A percentile compares a stretch with the other conserved stretches of the same genome.
Evolutionary conservation across 257 asterid genomes (phyloP).

Genomic region (Anisodus acutangulus): DNA sequence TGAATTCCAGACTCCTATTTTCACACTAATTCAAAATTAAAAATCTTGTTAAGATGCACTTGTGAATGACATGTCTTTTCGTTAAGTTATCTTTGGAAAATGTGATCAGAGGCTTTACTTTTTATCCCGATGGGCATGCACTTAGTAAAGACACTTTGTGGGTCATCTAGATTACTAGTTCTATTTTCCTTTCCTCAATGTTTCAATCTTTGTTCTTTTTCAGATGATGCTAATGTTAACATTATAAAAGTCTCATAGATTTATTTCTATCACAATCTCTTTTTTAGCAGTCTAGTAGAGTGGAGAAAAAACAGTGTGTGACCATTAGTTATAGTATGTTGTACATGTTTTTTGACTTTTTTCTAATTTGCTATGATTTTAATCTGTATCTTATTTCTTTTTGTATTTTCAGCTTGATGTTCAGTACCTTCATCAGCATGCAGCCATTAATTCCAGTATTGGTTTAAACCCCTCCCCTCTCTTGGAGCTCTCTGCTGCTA

Average conservation of each 20-base stretch:
- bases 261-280: neutral
- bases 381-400: constrained; percentile 13
- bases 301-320: neutral
- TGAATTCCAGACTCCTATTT: neutral
- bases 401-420: constrained; percentile 70
- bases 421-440: constrained; percentile 69
- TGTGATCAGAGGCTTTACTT: neutral
- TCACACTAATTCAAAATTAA: neutral
- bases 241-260: neutral
- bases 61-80: neutral
- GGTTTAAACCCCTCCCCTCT: constrained; percentile 81
- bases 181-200: neutral
- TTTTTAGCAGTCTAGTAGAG: neutral
- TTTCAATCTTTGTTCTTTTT: neutral
- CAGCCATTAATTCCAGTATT: constrained; percentile 75
- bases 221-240: neutral
- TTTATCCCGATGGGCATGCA: neutral
- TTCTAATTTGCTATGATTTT: neutral
- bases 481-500: constrained; percentile 73
- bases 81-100: constrained; percentile 24
- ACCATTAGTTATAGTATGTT: neutral
- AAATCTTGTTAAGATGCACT: neutral
- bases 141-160: neutral
- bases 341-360: neutral
- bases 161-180: constrained; percentile 9